phyloP scores from a whole-genome alignment of 2,329 filamentous ascomycete species.

The Graphilbum fragrans region DNA sequence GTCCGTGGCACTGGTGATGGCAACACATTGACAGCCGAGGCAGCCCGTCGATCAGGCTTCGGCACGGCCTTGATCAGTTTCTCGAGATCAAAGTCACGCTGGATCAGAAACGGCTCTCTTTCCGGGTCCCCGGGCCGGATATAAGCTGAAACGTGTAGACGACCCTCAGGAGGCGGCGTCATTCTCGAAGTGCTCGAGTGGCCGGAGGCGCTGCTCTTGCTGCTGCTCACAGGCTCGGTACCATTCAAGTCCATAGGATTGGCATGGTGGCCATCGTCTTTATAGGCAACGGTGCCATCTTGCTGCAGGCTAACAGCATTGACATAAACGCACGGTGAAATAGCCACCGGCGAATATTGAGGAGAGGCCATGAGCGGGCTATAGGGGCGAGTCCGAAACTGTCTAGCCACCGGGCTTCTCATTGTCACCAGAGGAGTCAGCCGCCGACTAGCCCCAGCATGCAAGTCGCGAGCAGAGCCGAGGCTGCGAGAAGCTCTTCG shows the following conservation, averaged over 20 bases:
- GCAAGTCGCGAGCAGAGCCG: background rate
- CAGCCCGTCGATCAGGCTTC: conserved; percentile 12
- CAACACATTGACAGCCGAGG: conserved; percentile 7
- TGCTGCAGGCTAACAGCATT: conserved; percentile 4
- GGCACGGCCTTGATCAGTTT: conserved; percentile 34
- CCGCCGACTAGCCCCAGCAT: background rate
- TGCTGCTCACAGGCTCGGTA: background rate
- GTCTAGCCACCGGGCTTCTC: background rate
- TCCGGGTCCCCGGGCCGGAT: conserved; percentile 27
- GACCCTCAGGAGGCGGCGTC: conserved; percentile 5
- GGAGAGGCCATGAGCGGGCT: conserved; percentile 5
- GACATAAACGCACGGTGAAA: conserved; percentile 10
- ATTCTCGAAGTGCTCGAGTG: background rate
- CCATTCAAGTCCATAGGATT: background rate
- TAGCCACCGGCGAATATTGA: background rate
- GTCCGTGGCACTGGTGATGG: conserved; percentile 4
- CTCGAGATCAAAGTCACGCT: conserved; percentile 36
- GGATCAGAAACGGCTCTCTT: conserved; percentile 32
- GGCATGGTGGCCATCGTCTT: background rate
- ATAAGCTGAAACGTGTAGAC: conserved; percentile 28
- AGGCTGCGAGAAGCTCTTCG: too few species aligned
- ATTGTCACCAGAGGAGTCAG: conserved; percentile 7
- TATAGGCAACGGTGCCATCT: too few species aligned
- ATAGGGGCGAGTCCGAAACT: background rate
- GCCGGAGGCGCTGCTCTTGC: background rate